Percentiles rank a stretch among this genome's conserved stretches.
Evolutionary conservation across 306 rosid genomes (phyloP).

Genomic region (Calophaca sinica): DNA sequence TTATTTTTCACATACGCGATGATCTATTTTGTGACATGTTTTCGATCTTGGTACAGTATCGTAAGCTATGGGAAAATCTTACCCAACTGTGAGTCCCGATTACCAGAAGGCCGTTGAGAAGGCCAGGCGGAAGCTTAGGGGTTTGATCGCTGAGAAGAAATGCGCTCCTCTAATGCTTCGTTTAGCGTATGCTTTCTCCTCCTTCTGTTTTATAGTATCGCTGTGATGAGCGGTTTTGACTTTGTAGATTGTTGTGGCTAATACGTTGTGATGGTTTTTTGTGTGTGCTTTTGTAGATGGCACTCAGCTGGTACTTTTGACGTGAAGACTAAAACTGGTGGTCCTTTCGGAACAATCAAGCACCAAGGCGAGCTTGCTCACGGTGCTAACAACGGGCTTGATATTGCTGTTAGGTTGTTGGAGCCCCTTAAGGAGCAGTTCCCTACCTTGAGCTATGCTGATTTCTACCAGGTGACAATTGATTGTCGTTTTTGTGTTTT

Average conservation of each 20-base stretch:
- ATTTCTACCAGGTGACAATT: slow-evolving; percentile 79
- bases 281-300: slow-evolving; percentile 64
- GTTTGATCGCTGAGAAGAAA: slow-evolving; percentile 87
- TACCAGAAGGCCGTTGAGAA: slow-evolving; percentile 80
- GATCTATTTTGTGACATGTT: background rate
- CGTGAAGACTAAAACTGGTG: slow-evolving; percentile 72
- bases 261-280: background rate
- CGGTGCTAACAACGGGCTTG: slow-evolving; percentile 88
- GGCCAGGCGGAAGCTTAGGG: slow-evolving; percentile 93
- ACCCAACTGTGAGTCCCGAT: slow-evolving; percentile 84
- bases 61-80: slow-evolving; percentile 71
- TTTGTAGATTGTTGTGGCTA: background rate
- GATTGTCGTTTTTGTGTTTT: background rate
- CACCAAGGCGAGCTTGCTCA: slow-evolving; percentile 68
- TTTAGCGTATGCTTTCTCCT: slow-evolving; percentile 61
- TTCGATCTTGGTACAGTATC: slow-evolving; percentile 30
- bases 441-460: slow-evolving; percentile 76
- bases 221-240: background rate
- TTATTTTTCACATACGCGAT: background rate
- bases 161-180: slow-evolving; percentile 95
- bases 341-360: slow-evolving; percentile 94
- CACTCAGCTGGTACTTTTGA: slow-evolving; percentile 97
- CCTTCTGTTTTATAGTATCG: background rate
- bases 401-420: slow-evolving; percentile 86
- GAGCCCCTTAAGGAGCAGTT: slow-evolving; percentile 90